Base-by-base conservation (phyloP, 2,329 filamentous ascomycete species). In the Leptographium procerum region DNA sequence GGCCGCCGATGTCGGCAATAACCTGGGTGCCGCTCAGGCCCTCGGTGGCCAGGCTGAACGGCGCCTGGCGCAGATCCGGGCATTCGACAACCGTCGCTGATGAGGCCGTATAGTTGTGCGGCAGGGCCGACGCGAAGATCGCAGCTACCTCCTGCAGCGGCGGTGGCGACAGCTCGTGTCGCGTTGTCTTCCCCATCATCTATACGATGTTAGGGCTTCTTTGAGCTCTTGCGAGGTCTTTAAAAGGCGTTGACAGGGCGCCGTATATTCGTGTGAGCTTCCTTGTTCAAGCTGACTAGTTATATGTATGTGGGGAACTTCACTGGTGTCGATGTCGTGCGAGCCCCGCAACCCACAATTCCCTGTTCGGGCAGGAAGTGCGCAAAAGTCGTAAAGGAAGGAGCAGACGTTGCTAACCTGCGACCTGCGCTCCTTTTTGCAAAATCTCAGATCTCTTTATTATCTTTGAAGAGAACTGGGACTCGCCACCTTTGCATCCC, bases 1-100 rank as follows among this genome's bases (percentile, higher is more conserved):
- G 72, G 0, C 75, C 76, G 5, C 76, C 75, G 24, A 78, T 65
- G 53, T 78, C 75, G 19, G 71, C 73, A 6, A 77, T 67, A 43
- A 67, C 67, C 34, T 69, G 65, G 4, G 68, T 67, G 1, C 76
- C 74, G 6, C 65, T 70, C 10, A 78, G 66, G 0, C 76, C 76
- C 2, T 67, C 57, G 4, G 68, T 67, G 1, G 73, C 70, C 7
- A 76, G 68, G 50, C 68, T 55, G 57, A 72, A 76, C 0, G 73
- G 73, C 1, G 68, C 29, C 22, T 65, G 14, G 1, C 68, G 67
- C 5, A 76, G 69, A 58, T 76, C 71, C 9, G 73, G 71, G 14
- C 55, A 57, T 3, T 52, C 69, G 16, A 57, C 58, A 2, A 60
- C 58, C 2, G 16, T 22, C n/a, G 45, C 55, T 1, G 48, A 53